Evolutionary conservation across 768 basidiomycete genomes (phyloP).

Genomic region (Astraeus odoratus): DNA sequence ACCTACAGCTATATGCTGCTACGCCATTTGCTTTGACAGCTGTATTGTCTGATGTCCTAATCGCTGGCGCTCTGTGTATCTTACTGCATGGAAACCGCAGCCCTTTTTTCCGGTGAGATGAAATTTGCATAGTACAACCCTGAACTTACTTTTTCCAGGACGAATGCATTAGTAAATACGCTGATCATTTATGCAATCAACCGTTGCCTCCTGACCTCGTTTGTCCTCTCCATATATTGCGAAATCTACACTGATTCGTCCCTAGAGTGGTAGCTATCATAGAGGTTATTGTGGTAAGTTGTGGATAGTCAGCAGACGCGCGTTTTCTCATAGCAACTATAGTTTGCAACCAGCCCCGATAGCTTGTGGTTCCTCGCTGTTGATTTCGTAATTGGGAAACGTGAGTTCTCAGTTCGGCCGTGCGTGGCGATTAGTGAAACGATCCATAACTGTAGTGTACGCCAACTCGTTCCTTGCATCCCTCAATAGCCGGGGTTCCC

Average conservation of each 20-base stretch:
- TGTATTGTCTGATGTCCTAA: conserved; percentile 39
- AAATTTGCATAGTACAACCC: neutral
- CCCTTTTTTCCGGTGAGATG: conserved; percentile 26
- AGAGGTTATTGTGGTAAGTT: conserved; percentile 17
- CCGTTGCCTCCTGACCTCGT: conserved; percentile 44
- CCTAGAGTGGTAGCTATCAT: conserved; percentile 14
- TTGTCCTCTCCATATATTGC: conserved; percentile 6
- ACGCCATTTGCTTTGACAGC: conserved; percentile 41
- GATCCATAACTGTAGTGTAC: conserved; percentile 28
- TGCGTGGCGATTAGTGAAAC: neutral
- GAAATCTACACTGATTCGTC: neutral
- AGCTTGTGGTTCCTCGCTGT: conserved; percentile 43
- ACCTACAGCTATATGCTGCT: conserved; percentile 28
- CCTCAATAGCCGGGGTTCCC: conserved; percentile 33
- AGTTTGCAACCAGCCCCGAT: conserved; percentile 36
- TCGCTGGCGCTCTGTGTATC: conserved; percentile 36
- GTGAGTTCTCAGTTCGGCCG: conserved; percentile 19
- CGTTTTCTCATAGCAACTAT: neutral
- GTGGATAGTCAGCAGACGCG: neutral
- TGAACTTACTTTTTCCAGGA: conserved; percentile 20
- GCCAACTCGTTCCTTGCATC: conserved; percentile 41
- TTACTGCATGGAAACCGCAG: conserved; percentile 35
- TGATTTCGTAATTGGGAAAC: conserved; percentile 44
- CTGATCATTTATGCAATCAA: conserved; percentile 46
- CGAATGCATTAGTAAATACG: conserved; percentile 34